Base-by-base conservation (phyloP, 2,329 filamentous ascomycete species). In the Phaeoacremonium minimum region DNA sequence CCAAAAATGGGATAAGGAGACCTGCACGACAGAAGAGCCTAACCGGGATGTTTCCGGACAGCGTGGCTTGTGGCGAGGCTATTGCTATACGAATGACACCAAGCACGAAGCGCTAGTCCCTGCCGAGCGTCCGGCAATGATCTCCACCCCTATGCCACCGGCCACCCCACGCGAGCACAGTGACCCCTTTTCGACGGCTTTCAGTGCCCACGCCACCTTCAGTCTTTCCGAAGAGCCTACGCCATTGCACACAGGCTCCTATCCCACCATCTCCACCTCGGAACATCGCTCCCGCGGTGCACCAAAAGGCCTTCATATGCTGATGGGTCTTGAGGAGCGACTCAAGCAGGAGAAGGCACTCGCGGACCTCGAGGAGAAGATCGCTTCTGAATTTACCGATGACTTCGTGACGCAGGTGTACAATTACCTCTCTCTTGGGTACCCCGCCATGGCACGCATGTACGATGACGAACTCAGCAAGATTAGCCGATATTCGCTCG, bases 341-440 rank as follows among this genome's bases (percentile, higher is more conserved):
- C 55, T 76, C 13, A 62, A 60, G 40, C 61, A 64, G 39, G 71
- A 75, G 46, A 73, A 73, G 52, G 66, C 58, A 6, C 60, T 62
- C 11, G 67, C 64, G 13, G 72, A 77, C 47, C 60, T 61, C 2
- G 65, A 76, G 44, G 71, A 74, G 35, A 70, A 71, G 49, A 75
- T 80, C 41, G 55, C 64, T 4, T 60, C 62, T 35, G 89, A 95
- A 58, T 95, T 93, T 51, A 72, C 83, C 42, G 87, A 95, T 56
- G 71, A 71, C 4, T 95, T 96, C 56, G 80, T 96, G 38, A 95
- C 90, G 0, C 91, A 97, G 60, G 90, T 97, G 7, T 97, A 94
- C 72, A 96, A 97, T 60, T 97, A 97, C 60, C 73, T 97, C 13
- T 95, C 88, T 1, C 74, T 97, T 5, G 91, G 91, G 5, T 96